These are phyloP conservation scores for Candida tallmaniae DNA, from an alignment of 805 yeast species.

Conservation along the genomic window DNA sequence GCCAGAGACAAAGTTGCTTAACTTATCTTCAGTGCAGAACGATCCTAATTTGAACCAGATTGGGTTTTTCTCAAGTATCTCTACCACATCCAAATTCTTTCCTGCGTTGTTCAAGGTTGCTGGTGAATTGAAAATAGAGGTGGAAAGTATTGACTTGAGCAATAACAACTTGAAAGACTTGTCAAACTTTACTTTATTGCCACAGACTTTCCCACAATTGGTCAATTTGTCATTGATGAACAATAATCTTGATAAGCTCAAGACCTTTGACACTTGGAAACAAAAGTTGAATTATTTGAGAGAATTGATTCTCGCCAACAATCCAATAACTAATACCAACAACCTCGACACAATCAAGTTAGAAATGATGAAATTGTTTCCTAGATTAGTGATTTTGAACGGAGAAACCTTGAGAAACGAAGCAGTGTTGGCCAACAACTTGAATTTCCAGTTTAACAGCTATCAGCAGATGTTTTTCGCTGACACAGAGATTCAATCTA, in stretches of 20 bases:
- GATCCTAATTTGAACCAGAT: conserved; percentile 57
- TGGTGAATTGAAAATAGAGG: conserved; percentile 45
- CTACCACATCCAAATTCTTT: conserved; percentile 76
- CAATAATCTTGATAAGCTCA: conserved; percentile 59
- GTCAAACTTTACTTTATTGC: conserved; percentile 53
- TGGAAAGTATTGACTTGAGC: conserved; percentile 69
- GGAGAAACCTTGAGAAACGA: conserved; percentile 78
- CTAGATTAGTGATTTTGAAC: conserved; percentile 74
- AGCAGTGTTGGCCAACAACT: conserved; percentile 46
- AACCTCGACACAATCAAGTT: conserved; percentile 42
- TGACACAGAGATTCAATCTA: conserved; percentile 59
- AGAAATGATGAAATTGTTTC: conserved; percentile 70
- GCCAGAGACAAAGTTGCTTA: conserved; percentile 58
- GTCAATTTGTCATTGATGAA: conserved; percentile 76
- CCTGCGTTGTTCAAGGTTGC: conserved; percentile 87
- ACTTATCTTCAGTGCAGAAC: conserved; percentile 57
- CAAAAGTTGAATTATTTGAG: conserved; percentile 68
- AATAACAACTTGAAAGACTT: conserved; percentile 59
- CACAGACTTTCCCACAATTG: conserved; percentile 70
- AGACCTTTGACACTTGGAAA: conserved; percentile 68
- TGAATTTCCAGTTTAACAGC: conserved; percentile 50
- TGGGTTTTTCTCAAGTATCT: conserved; percentile 60
- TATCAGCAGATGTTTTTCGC: conserved; percentile 77
- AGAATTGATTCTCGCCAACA: conserved; percentile 73
- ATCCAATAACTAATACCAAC: conserved; percentile 53